Conservation (phyloP, 176 grass and related monocot species). For the Melocanna baccifera region DNA sequence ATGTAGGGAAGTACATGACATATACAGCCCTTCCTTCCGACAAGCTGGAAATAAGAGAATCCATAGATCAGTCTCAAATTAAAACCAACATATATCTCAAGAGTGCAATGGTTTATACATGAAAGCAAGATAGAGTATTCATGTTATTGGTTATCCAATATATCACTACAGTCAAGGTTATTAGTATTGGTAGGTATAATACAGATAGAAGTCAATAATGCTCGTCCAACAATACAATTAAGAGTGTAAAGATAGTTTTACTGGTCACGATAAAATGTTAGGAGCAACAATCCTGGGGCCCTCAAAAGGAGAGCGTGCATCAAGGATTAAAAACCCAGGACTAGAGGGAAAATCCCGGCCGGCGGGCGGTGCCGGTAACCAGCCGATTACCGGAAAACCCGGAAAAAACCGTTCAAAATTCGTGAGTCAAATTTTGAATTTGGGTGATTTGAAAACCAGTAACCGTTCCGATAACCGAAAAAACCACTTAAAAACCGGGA, state of each 20-base stretch:
- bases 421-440: too few species aligned
- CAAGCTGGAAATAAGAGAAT: constrained; percentile 57
- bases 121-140: background rate
- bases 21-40: constrained; percentile 89
- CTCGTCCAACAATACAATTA: background rate
- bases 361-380: too few species aligned
- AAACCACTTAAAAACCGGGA: too few species aligned
- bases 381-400: too few species aligned
- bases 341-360: too few species aligned
- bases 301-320: constrained; percentile 8
- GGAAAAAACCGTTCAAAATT: too few species aligned
- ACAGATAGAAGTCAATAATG: background rate
- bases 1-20: constrained; percentile 80
- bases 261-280: background rate
- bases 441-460: too few species aligned
- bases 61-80: constrained; percentile 15
- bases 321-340: too few species aligned
- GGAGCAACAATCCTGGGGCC: constrained; percentile 7
- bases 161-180: background rate
- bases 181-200: background rate
- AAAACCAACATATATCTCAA: constrained; percentile 4
- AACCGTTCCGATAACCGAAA: too few species aligned
- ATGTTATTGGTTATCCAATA: constrained; percentile 2
- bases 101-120: background rate
- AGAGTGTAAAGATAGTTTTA: constrained; percentile 19